These are phyloP conservation scores for Blastobotrys illinoisensis DNA, from an alignment of 1,139 yeast species.

Conservation along the genomic window DNA sequence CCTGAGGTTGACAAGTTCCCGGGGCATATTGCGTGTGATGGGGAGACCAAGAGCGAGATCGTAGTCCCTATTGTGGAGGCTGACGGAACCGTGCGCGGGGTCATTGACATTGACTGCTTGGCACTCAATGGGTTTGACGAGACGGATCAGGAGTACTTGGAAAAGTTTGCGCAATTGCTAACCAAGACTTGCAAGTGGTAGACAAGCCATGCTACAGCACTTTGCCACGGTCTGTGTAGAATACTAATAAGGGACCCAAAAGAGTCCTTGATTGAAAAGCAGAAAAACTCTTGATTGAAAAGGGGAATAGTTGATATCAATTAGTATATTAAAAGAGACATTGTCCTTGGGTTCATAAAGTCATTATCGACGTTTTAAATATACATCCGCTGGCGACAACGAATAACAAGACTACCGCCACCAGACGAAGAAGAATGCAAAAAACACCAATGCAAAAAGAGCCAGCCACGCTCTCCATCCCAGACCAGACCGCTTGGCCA, in stretches of 20 bases:
- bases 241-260: no score
- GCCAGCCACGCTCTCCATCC: constrained; percentile 74
- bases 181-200: constrained; percentile 43
- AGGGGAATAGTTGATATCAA: not conserved
- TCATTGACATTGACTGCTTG: constrained; percentile 80
- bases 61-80: constrained; percentile 69
- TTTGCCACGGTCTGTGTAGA: no score
- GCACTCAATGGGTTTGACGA: constrained; percentile 59
- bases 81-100: constrained; percentile 53
- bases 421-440: constrained; percentile 86
- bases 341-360: not conserved
- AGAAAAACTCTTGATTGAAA: no score
- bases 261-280: no score
- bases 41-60: constrained; percentile 86
- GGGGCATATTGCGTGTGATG: constrained; percentile 96
- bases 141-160: constrained; percentile 54
- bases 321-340: not conserved
- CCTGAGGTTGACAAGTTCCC: constrained; percentile 71
- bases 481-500: constrained; percentile 81
- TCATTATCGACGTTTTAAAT: not conserved
- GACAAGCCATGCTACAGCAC: no score
- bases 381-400: not conserved
- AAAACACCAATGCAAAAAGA: constrained; percentile 54
- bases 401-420: constrained; percentile 17
- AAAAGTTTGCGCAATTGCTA: constrained; percentile 50